A percentile compares a stretch with the other conserved stretches of the same genome.
Conservation (phyloP, 1,284 basidiomycete species). For the Cutaneotrichosporon sp. region DNA sequence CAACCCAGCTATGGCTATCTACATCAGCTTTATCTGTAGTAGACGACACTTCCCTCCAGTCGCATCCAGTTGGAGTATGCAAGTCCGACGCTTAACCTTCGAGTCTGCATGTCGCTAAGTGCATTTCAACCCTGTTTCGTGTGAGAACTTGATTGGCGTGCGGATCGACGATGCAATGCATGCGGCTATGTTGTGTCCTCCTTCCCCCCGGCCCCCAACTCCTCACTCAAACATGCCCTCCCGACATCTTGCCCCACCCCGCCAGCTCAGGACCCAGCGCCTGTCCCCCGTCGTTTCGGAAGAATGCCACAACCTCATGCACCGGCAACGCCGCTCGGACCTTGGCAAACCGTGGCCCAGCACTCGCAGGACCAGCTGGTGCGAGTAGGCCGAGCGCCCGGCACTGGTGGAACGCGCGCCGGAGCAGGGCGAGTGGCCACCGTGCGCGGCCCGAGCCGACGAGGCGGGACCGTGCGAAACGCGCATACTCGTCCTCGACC, state of each 20-base stretch:
- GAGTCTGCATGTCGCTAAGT: too few relatives aligned
- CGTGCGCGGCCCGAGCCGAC: slow-evolving; percentile 50
- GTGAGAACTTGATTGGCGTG: too few relatives aligned
- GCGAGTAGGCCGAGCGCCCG: slow-evolving; percentile 42
- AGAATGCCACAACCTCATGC: slow-evolving; percentile 51
- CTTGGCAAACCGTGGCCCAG: slow-evolving; percentile 43
- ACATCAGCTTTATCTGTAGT: too few relatives aligned
- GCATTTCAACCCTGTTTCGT: too few relatives aligned
- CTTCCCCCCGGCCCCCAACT: too few relatives aligned
- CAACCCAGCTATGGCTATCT: too few relatives aligned
- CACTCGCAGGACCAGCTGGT: slow-evolving; percentile 33
- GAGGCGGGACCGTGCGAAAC: slow-evolving; percentile 49
- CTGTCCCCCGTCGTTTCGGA: slow-evolving; percentile 46
- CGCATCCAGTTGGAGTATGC: too few relatives aligned
- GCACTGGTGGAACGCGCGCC: slow-evolving; percentile 47
- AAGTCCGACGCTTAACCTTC: too few relatives aligned
- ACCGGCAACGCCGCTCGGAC: slow-evolving; percentile 45
- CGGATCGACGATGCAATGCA: background rate
- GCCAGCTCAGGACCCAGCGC: slow-evolving; percentile 47
- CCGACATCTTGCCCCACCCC: slow-evolving; percentile 50
- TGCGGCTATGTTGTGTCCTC: background rate
- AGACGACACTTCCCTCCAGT: too few relatives aligned
- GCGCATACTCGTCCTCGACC: slow-evolving; percentile 52
- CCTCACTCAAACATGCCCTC: slow-evolving; percentile 43
- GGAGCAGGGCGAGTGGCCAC: slow-evolving; percentile 46